Conservation (phyloP, 2,329 filamentous ascomycete genomes). For the Nigrograna mackinnonii region DNA sequence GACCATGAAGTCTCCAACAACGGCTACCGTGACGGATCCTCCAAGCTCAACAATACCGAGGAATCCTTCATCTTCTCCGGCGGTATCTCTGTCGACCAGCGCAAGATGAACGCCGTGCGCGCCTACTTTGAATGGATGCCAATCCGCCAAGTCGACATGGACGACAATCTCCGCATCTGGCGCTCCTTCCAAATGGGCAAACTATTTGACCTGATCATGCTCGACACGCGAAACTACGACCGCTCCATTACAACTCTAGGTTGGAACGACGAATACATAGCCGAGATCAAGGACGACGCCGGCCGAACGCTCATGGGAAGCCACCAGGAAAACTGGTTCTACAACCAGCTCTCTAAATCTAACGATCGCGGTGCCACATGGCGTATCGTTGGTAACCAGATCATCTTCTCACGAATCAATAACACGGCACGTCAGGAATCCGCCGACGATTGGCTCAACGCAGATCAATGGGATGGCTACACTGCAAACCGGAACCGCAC, state of each 20-base stretch:
- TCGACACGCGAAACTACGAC: conserved; percentile 47
- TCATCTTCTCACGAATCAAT: conserved; percentile 42
- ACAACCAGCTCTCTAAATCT: conserved; percentile 54
- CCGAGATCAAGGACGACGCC: conserved; percentile 65
- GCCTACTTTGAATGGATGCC: conserved; percentile 49
- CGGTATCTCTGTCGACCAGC: conserved; percentile 46
- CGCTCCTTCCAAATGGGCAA: conserved; percentile 43
- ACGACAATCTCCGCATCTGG: conserved; percentile 44
- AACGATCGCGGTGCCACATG: conserved; percentile 65
- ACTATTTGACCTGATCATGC: conserved; percentile 46
- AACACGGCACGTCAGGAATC: no score
- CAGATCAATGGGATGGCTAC: no score
- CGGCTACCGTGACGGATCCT: conserved; percentile 43
- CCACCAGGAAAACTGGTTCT: conserved; percentile 69
- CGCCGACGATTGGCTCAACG: no score
- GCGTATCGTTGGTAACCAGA: conserved; percentile 72
- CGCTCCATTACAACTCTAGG: conserved; percentile 29
- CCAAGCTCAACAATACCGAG: conserved; percentile 48
- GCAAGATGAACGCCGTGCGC: conserved; percentile 51
- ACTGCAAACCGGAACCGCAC: conserved; percentile 71
- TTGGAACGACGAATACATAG: conserved; percentile 64
- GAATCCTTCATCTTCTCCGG: conserved; percentile 43
- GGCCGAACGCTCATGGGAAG: conserved; percentile 70
- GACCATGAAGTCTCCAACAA: conserved; percentile 47
- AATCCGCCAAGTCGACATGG: conserved; percentile 41